Base-by-base conservation (phyloP, 1,139 yeast genomes). In the Yamadazyma taylorii region DNA sequence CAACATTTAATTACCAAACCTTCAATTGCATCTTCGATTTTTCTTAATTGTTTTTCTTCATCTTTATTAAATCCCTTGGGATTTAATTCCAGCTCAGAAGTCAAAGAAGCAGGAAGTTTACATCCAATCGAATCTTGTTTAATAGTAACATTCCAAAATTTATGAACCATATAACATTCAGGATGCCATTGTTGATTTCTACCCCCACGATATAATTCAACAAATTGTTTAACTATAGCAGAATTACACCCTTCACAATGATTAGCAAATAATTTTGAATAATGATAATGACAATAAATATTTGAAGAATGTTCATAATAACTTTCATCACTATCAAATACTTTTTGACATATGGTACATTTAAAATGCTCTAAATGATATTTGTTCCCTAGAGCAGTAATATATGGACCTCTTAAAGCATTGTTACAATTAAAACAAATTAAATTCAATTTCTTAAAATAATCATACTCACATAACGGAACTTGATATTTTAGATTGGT, bases 131-230 rank as follows among this genome's bases (percentile, higher is more conserved):
- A 66, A 40, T 76, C 82, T 0, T 85, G 76, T 3, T 82, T 73
- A n/a, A 89, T 69, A 41, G 83, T 78, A 17, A 90, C 96, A 55
- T 88, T 90, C 98, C 98, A 94, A 54, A 89, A 90, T 58, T 90
- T 90, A 66, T 86, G 90, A 34, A 92, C 95, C 90, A 94, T 94
- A 57, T 89, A 94, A 66, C 98, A 94, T 59, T 94, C 98, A 3
- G 97, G 97, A 60, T 94, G 99, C 98, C 98, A 94, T 56, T 89
- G 96, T 58, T 90, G 96, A 46, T 85, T 85, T 50, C 85, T 75
- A n/a, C 97, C 97, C 34, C 96, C 96, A 48, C 95, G 74, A 46
- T 81, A 87, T 33, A 92, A 79, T 59, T 92, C 97, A 25, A 90
- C 96, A 61, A 89, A 92, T 57, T 92, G 97, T 53, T 90, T 90